Evolutionary conservation across 2,329 filamentous ascomycete genomes (phyloP).

Genomic region (Tolypocladium tundrense): DNA sequence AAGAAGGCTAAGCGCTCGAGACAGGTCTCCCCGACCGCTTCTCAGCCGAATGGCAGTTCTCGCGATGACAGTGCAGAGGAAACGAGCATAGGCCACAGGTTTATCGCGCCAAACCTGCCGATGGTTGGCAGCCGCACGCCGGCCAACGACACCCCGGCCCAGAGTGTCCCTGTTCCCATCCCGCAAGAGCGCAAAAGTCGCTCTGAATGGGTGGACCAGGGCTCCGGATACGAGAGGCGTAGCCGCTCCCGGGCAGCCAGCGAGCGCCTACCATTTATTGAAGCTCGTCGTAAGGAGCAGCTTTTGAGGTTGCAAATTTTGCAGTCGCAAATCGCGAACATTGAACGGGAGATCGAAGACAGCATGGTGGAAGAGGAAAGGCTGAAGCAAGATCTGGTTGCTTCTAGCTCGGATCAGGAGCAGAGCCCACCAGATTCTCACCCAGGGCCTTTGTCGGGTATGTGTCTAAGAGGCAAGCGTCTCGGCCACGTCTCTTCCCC

Average conservation of each 20-base stretch:
- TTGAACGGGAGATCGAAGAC: slow-evolving; percentile 38
- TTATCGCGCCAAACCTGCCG: neutral
- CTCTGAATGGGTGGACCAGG: neutral
- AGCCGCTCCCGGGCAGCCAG: slow-evolving; percentile 23
- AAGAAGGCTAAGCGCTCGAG: slow-evolving; percentile 31
- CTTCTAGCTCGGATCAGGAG: slow-evolving; percentile 10
- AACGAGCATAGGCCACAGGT: neutral
- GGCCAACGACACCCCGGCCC: neutral
- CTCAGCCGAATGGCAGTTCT: slow-evolving; percentile 14
- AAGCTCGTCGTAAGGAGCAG: slow-evolving; percentile 26
- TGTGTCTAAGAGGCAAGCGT: neutral
- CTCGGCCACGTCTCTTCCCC: neutral
- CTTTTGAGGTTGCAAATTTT: slow-evolving; percentile 35
- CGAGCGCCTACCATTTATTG: slow-evolving; percentile 24
- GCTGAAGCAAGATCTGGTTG: slow-evolving; percentile 17
- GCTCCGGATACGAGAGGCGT: slow-evolving; percentile 6
- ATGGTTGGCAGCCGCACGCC: neutral
- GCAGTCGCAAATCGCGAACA: slow-evolving; percentile 33
- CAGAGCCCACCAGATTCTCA: neutral
- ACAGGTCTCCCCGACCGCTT: slow-evolving; percentile 18
- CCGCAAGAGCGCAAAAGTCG: neutral
- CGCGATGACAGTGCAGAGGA: slow-evolving; percentile 15
- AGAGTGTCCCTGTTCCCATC: neutral
- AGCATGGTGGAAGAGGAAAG: slow-evolving; percentile 23
- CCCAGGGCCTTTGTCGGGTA: slow-evolving; percentile 3